Evolutionary conservation across 441 rosid genomes (phyloP), one percentile per base, ranked within the genome.

Genomic region (Gossypium lobatum): DNA sequence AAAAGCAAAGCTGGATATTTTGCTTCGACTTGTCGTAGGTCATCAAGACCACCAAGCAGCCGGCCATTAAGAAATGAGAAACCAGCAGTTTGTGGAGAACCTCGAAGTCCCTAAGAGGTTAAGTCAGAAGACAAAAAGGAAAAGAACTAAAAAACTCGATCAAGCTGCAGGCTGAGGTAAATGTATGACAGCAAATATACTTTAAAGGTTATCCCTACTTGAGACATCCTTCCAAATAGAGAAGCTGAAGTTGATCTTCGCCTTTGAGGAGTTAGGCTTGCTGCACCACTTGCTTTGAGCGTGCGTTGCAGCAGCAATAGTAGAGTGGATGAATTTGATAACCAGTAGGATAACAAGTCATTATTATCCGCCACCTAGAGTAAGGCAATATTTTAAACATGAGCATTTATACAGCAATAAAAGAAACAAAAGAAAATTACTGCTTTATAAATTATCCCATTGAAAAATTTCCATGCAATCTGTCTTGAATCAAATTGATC

Each of bases 1-100:
- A 96, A 96, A 78, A 96, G 93, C 76, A 96, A 85, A 14, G 99
- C 99, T 4, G 99, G 99, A 83, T 96, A 96, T 80, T 96, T 94
- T 72, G 99, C 98, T 84, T 96, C 99, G 74, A 96, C 99, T 81
- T 96, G 99, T 58, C 96, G 84, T 73, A 91, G 74, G 81, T 92
- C 98, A 79, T 96, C 98, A 77, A 86, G 86, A 80, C 94, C 90
- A 71, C 90, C 86, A 82, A 90, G 81, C 42, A 90, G 89, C 73
- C 93, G 87, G 73, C 93, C 87, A 82, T 86, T 92, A 70, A 93
- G 87, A 85, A 93, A 88, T 58, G 97, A 89, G 81, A 94, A 85
- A 39, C 93, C 98, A 76, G 95, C 83, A 87, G 94, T 86, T 85
- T 94, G 99, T 73, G 99, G 98, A 81, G 99, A 91, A 39, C 87